phyloP scores from a whole-genome alignment of 768 basidiomycete genomes.

The Daedaleopsis sinensis region DNA sequence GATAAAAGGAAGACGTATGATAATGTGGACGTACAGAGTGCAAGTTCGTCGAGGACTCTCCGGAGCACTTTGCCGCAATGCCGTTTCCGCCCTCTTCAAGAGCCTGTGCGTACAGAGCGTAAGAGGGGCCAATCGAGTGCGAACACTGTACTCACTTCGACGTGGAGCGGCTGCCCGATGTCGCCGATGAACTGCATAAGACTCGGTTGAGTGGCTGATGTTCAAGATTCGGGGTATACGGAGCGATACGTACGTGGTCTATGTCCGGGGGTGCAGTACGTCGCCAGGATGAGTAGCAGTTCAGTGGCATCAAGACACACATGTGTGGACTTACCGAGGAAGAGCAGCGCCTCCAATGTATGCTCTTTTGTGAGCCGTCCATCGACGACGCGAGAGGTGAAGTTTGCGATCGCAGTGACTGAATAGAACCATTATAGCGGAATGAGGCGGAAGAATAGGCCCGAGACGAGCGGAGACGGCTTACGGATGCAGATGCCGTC shows the following conservation, averaged over 20 bases:
- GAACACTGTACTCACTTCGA: slow-evolving; percentile 14
- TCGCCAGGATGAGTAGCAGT: not conserved
- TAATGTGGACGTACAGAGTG: slow-evolving; percentile 18
- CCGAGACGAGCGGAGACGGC: not conserved
- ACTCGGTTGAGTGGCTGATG: too few species aligned
- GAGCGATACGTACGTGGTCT: slow-evolving; percentile 17
- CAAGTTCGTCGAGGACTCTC: slow-evolving; percentile 23
- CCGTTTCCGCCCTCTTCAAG: slow-evolving; percentile 29
- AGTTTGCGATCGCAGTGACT: slow-evolving; percentile 61
- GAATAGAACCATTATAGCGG: not conserved
- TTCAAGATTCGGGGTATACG: not conserved
- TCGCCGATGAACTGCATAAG: slow-evolving; percentile 27
- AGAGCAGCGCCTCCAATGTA: slow-evolving; percentile 52
- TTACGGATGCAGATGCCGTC: slow-evolving; percentile 33
- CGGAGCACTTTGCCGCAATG: slow-evolving; percentile 26
- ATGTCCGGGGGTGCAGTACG: not conserved
- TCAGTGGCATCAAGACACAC: not conserved
- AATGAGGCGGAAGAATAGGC: not conserved
- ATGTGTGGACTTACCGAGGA: slow-evolving; percentile 36
- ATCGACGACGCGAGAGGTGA: slow-evolving; percentile 51
- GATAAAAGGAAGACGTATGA: too few species aligned
- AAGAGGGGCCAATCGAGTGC: too few species aligned
- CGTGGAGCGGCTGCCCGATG: slow-evolving; percentile 29
- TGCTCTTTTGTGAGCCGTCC: slow-evolving; percentile 43
- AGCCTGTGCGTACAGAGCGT: slow-evolving; percentile 24